Percentiles rank a stretch among this genome's conserved stretches.
phyloP scores from a whole-genome alignment of 2,329 filamentous ascomycete species.

The Aspergillus carbonarius region DNA sequence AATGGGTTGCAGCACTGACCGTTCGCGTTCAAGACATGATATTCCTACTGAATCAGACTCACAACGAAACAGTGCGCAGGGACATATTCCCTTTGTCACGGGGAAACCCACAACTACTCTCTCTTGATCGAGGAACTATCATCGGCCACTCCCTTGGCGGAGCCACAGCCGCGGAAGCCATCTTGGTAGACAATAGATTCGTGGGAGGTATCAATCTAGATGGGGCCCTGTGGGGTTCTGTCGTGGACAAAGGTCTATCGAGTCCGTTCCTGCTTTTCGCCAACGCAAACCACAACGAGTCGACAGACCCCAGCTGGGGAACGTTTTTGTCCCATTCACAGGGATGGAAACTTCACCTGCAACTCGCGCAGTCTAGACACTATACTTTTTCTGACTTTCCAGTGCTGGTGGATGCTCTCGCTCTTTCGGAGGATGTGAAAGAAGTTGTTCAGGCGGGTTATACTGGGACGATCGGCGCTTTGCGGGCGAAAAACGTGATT shows the following conservation, averaged over 20 bases:
- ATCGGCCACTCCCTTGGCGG: constrained; percentile 26
- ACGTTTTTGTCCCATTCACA: constrained; percentile 10
- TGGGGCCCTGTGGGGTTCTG: constrained; percentile 17
- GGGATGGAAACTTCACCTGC: constrained; percentile 20
- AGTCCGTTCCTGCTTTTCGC: constrained; percentile 19
- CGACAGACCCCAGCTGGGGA: constrained; percentile 16
- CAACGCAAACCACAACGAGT: constrained; percentile 16
- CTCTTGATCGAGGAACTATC: constrained; percentile 12
- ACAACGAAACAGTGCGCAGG: background rate
- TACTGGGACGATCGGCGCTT: background rate
- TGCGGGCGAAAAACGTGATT: background rate
- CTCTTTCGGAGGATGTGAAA: background rate
- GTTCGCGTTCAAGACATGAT: constrained; percentile 14
- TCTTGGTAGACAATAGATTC: constrained; percentile 18
- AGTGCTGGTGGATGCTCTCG: background rate
- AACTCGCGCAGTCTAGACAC: constrained; percentile 16
- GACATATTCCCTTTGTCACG: background rate
- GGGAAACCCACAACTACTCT: background rate
- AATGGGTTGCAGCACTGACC: constrained; percentile 7
- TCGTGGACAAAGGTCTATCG: constrained; percentile 8
- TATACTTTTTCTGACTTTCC: constrained; percentile 20
- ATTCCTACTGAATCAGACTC: constrained; percentile 18
- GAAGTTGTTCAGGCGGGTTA: background rate
- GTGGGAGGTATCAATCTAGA: constrained; percentile 22
- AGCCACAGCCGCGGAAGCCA: constrained; percentile 18